Conservation (phyloP, 1,284 basidiomycete species). For the Austroboletus rostrupii region DNA sequence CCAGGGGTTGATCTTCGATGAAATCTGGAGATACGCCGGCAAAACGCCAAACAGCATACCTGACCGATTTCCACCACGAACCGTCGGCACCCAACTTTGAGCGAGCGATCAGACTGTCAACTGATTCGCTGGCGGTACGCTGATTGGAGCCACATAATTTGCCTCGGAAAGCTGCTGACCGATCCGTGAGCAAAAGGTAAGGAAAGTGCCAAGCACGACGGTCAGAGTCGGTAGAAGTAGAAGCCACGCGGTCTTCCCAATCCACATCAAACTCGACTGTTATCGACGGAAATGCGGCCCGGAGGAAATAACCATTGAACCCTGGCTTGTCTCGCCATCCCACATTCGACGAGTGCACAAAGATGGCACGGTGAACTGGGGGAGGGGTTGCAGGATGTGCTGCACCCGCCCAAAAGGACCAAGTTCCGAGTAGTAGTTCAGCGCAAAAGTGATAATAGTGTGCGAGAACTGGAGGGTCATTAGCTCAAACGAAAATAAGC, state of each 20-base stretch:
- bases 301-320: conserved; percentile 70
- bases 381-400: conserved; percentile 38
- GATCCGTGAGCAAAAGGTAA: conserved; percentile 61
- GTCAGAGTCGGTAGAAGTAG: conserved; percentile 30
- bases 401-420: conserved; percentile 68
- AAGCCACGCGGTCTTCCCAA: conserved; percentile 59
- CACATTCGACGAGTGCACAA: conserved; percentile 50
- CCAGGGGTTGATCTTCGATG: conserved; percentile 6
- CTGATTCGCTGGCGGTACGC: conserved; percentile 64
- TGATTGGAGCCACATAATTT: conserved; percentile 60
- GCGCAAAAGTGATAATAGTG: conserved; percentile 85
- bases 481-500: neutral
- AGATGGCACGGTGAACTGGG: conserved; percentile 63
- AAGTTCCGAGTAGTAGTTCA: conserved; percentile 69
- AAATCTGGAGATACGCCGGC: conserved; percentile 41
- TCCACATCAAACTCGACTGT: conserved; percentile 65
- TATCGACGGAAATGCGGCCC: conserved; percentile 72
- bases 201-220: conserved; percentile 53
- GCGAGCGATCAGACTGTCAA: conserved; percentile 32
- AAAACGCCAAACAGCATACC: conserved; percentile 58
- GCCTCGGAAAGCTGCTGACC: conserved; percentile 72
- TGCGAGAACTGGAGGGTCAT: conserved; percentile 47
- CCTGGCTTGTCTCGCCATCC: conserved; percentile 75
- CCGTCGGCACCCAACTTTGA: conserved; percentile 32
- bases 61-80: conserved; percentile 70